These are phyloP conservation scores for Clavispora santaluciae DNA, from an alignment of 805 yeast species.

Conservation along the genomic window DNA sequence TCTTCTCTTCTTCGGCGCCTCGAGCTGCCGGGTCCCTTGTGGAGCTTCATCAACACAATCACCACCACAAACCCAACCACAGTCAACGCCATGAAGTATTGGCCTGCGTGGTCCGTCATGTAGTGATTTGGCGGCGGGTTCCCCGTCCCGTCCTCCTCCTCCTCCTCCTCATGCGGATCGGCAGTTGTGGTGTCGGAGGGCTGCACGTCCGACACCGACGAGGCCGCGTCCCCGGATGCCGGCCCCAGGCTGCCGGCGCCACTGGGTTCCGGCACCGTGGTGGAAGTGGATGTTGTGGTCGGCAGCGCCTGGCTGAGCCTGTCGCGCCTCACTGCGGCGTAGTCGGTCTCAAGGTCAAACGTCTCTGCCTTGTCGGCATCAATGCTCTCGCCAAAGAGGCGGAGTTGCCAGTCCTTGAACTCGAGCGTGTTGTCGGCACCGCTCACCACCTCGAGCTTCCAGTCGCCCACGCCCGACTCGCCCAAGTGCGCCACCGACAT, in stretches of 20 bases:
- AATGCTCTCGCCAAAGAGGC: conserved; percentile 74
- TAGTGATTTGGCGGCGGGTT: conserved; percentile 31
- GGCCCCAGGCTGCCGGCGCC: no score
- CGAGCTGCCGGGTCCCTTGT: conserved; percentile 36
- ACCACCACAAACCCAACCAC: conserved; percentile 52
- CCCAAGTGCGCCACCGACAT: conserved; percentile 99
- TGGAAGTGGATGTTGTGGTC: conserved; percentile 5
- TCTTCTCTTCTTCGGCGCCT: conserved; percentile 58
- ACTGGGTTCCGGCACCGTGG: conserved; percentile 6
- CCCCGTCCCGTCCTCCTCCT: conserved; percentile 33
- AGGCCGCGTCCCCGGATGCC: no score
- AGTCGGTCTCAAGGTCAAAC: conserved; percentile 48
- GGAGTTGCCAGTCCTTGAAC: conserved; percentile 69
- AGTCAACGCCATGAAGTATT: conserved; percentile 56
- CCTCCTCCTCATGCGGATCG: conserved; percentile 9
- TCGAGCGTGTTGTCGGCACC: conserved; percentile 26
- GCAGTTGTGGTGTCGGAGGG: not conserved
- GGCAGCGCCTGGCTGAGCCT: conserved; percentile 11
- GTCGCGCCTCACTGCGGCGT: conserved; percentile 34
- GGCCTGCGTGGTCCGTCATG: conserved; percentile 46
- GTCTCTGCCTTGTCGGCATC: conserved; percentile 60
- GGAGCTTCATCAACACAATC: conserved; percentile 43
- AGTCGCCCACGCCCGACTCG: conserved; percentile 69
- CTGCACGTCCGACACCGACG: no score
- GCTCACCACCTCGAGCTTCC: conserved; percentile 66